phyloP scores from a whole-genome alignment of 352 stramenopile species.

The Phytophthora palmivora region DNA sequence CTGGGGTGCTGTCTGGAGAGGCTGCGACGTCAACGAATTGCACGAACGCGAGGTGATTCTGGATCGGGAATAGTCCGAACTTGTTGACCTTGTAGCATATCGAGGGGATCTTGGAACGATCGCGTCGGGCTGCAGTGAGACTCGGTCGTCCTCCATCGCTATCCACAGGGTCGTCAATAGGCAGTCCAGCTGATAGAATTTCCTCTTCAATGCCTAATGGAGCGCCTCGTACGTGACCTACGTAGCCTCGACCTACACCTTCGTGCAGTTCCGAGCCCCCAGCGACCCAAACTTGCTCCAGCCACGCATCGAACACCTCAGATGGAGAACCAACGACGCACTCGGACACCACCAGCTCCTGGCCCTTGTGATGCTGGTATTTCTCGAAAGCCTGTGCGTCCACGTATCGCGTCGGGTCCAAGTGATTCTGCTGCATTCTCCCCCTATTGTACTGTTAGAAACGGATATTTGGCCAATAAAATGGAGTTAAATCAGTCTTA shows the following conservation, averaged over 20 bases:
- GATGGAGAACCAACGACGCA: slow-evolving; percentile 50
- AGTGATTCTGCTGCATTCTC: slow-evolving; percentile 28
- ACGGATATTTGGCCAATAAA: slow-evolving; percentile 38
- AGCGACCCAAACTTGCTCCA: slow-evolving; percentile 57
- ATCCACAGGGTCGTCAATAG: slow-evolving; percentile 32
- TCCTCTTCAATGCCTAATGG: slow-evolving; percentile 68
- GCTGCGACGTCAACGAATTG: slow-evolving; percentile 65
- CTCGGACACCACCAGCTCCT: slow-evolving; percentile 67
- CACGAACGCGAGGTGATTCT: slow-evolving; percentile 67
- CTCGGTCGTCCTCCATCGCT: slow-evolving; percentile 38
- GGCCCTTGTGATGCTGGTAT: slow-evolving; percentile 56
- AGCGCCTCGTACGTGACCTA: slow-evolving; percentile 57
- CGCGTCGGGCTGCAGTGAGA: slow-evolving; percentile 24
- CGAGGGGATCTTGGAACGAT: slow-evolving; percentile 50
- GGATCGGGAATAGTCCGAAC: slow-evolving; percentile 57
- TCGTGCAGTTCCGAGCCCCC: slow-evolving; percentile 46
- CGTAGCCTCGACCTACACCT: slow-evolving; percentile 57
- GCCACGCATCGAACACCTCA: slow-evolving; percentile 75
- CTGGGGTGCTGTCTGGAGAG: slow-evolving; percentile 41
- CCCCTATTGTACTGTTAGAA: slow-evolving; percentile 1
- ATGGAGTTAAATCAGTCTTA: slow-evolving; percentile 2
- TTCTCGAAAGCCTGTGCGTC: slow-evolving; percentile 51
- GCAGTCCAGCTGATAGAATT: slow-evolving; percentile 63
- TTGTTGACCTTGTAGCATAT: slow-evolving; percentile 61
- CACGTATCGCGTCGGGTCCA: slow-evolving; percentile 43